Conservation (phyloP, 768 basidiomycete genomes). For the Galerina marginata region DNA sequence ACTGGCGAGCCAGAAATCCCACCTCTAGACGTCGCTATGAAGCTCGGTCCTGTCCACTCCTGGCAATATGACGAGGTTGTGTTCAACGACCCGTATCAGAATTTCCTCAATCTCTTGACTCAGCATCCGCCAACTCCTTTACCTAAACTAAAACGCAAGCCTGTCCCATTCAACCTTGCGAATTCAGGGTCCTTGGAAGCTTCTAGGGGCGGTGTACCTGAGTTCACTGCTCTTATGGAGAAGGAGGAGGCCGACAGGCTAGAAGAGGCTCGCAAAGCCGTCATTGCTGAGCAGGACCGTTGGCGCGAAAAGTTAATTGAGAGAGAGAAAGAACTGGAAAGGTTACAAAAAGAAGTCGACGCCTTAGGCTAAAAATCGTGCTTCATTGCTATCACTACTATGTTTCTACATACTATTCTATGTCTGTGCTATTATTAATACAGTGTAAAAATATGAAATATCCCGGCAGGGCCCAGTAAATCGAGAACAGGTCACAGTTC, state of each 20-base stretch:
- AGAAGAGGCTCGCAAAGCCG: constrained; percentile 72
- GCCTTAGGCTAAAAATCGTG: constrained; percentile 11
- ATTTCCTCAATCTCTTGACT: constrained; percentile 82
- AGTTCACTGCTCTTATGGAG: constrained; percentile 87
- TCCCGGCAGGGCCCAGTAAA: too few relatives aligned
- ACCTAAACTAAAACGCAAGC: constrained; percentile 62
- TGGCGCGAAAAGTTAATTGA: constrained; percentile 72
- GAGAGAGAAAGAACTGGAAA: constrained; percentile 82
- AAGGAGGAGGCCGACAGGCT: constrained; percentile 82
- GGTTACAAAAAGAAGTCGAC: constrained; percentile 64
- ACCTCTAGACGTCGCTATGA: constrained; percentile 67
- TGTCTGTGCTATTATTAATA: constrained; percentile 8
- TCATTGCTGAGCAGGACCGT: constrained; percentile 79
- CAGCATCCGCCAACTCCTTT: constrained; percentile 85
- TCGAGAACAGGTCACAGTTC: too few relatives aligned
- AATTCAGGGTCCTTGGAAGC: constrained; percentile 67
- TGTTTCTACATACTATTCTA: constrained; percentile 2
- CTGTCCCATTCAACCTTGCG: constrained; percentile 76
- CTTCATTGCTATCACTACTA: background rate
- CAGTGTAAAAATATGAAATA: background rate
- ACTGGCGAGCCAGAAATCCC: constrained; percentile 70
- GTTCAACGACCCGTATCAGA: constrained; percentile 90
- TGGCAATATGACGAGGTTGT: constrained; percentile 99
- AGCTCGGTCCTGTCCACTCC: constrained; percentile 83
- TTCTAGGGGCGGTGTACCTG: constrained; percentile 72